Conservation (phyloP, 1,139 yeast species). For the Saccharomycopsis hybrid region DNA sequence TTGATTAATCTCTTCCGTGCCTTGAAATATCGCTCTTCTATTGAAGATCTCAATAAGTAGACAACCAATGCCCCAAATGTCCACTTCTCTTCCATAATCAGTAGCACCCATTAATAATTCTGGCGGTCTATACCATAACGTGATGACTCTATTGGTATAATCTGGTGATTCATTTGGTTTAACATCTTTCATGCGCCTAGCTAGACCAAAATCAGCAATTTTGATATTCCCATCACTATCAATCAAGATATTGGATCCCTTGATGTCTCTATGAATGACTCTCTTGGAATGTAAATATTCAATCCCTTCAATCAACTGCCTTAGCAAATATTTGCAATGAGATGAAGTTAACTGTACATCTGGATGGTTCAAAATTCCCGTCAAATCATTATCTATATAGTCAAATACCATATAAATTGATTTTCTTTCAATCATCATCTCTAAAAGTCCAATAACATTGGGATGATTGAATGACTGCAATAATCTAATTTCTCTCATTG, state of each 20-base stretch:
- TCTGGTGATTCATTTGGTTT: constrained; percentile 51
- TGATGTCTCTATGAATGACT: constrained; percentile 87
- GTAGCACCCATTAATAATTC: constrained; percentile 88
- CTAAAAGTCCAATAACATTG: constrained; percentile 73
- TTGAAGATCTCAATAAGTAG: constrained; percentile 75
- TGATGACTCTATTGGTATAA: constrained; percentile 90
- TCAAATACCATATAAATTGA: constrained; percentile 87
- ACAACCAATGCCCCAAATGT: constrained; percentile 97
- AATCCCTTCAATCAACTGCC: constrained; percentile 74
- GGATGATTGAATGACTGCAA: constrained; percentile 82
- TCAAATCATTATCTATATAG: constrained; percentile 87
- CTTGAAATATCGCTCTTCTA: constrained; percentile 74
- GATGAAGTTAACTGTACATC: constrained; percentile 54
- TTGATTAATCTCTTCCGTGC: constrained; percentile 83
- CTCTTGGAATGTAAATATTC: constrained; percentile 72
- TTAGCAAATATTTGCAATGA: constrained; percentile 70
- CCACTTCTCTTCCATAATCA: constrained; percentile 83
- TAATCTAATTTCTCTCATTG: constrained; percentile 83
- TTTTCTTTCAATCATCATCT: constrained; percentile 81
- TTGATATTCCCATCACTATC: constrained; percentile 68
- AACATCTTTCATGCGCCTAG: constrained; percentile 64
- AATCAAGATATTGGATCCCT: constrained; percentile 84
- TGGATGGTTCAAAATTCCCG: constrained; percentile 81
- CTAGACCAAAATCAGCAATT: constrained; percentile 92
- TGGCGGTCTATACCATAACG: constrained; percentile 97